Base-by-base conservation (phyloP, 148 eudicot genomes). In the Chenopodium suecicum region DNA sequence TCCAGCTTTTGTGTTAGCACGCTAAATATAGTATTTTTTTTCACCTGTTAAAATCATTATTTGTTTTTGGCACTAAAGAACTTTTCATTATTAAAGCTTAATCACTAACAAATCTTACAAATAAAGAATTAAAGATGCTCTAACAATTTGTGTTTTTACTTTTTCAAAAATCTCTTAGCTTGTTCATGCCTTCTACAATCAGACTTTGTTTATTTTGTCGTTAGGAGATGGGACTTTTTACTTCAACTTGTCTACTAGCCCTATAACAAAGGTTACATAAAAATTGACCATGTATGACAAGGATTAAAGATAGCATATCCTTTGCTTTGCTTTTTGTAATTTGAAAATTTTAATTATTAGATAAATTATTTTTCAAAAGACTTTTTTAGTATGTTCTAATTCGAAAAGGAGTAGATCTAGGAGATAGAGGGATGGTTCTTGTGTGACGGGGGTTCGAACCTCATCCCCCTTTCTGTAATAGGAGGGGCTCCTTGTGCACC, bases 1-100 rank as follows among this genome's bases (percentile, higher is more conserved):
- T 56, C 62, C 62, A 56, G 22, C 62, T 56, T 56, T 56, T 56
- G 62, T 56, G 62, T 56, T 73, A 83, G 81, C 85, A 83, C 58
- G 85, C 78, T 72, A 77, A 83, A 60, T 64, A 60, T 50, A 70
- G 66, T 48, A 74, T 54, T 54, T 54, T 48, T 16, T 54, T 2
- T 31, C 32, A 54, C 17, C 78, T 4, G 27, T 78, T 23, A 10
- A 71, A 71, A 54, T 78, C 72, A 82, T 78, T 79, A 64, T 50
- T 65, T 74, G 56, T 14, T 64, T 44, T 65, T 20, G 48, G 25
- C 14, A 9, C 25, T 58, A 46, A 66, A n/a, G 63, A 58, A 65
- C 62, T 27, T 44, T 54, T 54, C 70, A 46, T 47, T 34, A 70
- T 70, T 70, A 16, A 13, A 70, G 29, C 29, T 66, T 66, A 23